A percentile compares a stretch with the other conserved stretches of the same genome.
phyloP scores from a whole-genome alignment of 1,284 basidiomycete genomes.

The Ganoderma lucidum region DNA sequence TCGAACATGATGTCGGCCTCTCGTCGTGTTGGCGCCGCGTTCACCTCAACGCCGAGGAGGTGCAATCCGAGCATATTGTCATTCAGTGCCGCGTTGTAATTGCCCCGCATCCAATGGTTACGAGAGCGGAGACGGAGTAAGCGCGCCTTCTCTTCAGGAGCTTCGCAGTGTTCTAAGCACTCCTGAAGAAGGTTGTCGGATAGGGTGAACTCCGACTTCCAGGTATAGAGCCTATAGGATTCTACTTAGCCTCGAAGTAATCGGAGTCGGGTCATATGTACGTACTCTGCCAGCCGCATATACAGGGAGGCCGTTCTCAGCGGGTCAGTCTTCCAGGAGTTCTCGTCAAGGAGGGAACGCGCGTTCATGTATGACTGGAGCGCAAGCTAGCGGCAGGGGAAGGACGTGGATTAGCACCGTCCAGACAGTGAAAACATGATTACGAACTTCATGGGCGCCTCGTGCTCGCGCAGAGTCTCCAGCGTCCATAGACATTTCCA shows the following conservation, averaged over 20 bases:
- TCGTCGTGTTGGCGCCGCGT: conserved; percentile 56
- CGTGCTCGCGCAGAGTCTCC: conserved; percentile 73
- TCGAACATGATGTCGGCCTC: conserved; percentile 71
- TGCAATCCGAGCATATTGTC: conserved; percentile 68
- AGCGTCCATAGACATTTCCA: conserved; percentile 68
- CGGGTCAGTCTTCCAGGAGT: conserved; percentile 61
- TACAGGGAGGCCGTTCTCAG: conserved; percentile 58
- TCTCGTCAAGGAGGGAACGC: conserved; percentile 56
- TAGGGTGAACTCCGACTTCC: conserved; percentile 64
- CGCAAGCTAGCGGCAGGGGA: conserved; percentile 54
- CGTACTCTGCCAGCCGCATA: conserved; percentile 67
- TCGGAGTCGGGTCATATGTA: conserved; percentile 20
- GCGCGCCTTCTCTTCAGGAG: conserved; percentile 61
- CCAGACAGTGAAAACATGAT: neutral
- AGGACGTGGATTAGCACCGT: neutral
- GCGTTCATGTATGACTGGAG: conserved; percentile 68
- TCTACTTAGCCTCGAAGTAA: conserved; percentile 2
- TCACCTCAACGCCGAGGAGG: conserved; percentile 67
- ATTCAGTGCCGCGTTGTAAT: conserved; percentile 61
- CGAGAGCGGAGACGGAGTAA: conserved; percentile 67
- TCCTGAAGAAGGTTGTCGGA: conserved; percentile 62
- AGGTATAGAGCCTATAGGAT: conserved; percentile 58
- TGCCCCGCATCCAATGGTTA: conserved; percentile 67
- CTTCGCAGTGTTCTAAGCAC: conserved; percentile 55
- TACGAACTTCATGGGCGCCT: conserved; percentile 72